A percentile compares a stretch with the other conserved stretches of the same genome.
These are phyloP conservation scores for Zasmidium angulare DNA, from an alignment of 2,329 filamentous ascomycete genomes.

Conservation along the genomic window DNA sequence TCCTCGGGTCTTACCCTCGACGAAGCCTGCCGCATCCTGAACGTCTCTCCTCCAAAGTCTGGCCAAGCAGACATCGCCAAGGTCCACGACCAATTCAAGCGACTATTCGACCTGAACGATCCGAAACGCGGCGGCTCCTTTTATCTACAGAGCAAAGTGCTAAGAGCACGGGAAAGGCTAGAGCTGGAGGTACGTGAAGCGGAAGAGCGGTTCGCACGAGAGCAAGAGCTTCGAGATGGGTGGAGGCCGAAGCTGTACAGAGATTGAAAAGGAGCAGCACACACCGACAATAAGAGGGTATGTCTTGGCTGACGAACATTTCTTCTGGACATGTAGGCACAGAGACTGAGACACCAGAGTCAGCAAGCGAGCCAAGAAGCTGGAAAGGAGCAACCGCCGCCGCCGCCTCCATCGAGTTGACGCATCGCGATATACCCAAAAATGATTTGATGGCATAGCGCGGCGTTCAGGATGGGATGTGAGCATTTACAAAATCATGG, in stretches of 20 bases:
- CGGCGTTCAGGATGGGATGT: conserved; percentile 22
- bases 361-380: conserved; percentile 9
- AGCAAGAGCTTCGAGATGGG: conserved; percentile 77
- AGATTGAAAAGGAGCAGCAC: conserved; percentile 54
- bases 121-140: conserved; percentile 95
- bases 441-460: conserved; percentile 28
- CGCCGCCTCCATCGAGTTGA: conserved; percentile 18
- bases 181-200: conserved; percentile 79
- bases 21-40: conserved; percentile 95
- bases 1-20: conserved; percentile 83
- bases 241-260: conserved; percentile 97
- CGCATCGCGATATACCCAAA: conserved; percentile 11
- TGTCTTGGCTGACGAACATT: conserved; percentile 21
- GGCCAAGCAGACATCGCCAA: conserved; percentile 76
- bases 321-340: conserved; percentile 23
- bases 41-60: conserved; percentile 82
- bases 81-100: conserved; percentile 86
- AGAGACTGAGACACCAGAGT: conserved; percentile 27
- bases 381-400: conserved; percentile 2
- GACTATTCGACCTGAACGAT: conserved; percentile 90
- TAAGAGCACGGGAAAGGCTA: conserved; percentile 87
- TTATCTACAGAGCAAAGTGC: conserved; percentile 95
- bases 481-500: conserved; percentile 18
- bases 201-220: conserved; percentile 67
- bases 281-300: conserved; percentile 1